Conservation (phyloP, 169 alveolate genomes). For the Eimeria praecox region DNA sequence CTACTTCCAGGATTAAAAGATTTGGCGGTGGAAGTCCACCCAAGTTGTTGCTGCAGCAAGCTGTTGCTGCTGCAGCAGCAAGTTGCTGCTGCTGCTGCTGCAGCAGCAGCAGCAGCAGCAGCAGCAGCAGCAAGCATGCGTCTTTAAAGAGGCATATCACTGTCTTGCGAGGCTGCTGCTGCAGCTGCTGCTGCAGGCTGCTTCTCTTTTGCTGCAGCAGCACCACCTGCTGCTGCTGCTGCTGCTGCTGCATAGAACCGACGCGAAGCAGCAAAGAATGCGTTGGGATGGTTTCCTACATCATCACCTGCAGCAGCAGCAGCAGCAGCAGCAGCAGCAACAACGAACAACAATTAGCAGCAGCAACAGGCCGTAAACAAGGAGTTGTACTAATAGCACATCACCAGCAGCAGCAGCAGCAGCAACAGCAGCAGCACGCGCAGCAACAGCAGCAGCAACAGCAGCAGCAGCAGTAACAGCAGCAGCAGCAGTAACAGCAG, state of each 20-base stretch:
- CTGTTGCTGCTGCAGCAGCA: no score
- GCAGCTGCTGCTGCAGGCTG: constrained; percentile 15
- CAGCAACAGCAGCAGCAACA: not conserved
- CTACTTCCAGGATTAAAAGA: not conserved
- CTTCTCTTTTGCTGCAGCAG: not conserved
- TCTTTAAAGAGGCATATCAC: not conserved
- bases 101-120: not conserved
- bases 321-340: not conserved
- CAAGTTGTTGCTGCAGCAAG: no score
- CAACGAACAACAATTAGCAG: no score
- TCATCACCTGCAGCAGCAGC: constrained; percentile 89
- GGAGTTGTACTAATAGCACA: no score
- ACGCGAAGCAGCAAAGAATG: constrained; percentile 87
- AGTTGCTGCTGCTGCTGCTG: not conserved
- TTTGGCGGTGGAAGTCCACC: not conserved
- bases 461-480: not conserved
- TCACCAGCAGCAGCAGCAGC: not conserved
- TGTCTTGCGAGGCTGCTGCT: not conserved
- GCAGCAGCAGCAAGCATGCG: not conserved
- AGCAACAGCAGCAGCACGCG: not conserved
- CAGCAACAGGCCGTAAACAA: not conserved
- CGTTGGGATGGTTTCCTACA: constrained; percentile 94
- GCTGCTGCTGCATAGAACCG: constrained; percentile 23
- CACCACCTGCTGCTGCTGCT: not conserved
- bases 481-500: not conserved